A percentile compares a stretch with the other conserved stretches of the same genome.
Evolutionary conservation across 768 basidiomycete genomes (phyloP).

Genomic region (Trametes villosa): DNA sequence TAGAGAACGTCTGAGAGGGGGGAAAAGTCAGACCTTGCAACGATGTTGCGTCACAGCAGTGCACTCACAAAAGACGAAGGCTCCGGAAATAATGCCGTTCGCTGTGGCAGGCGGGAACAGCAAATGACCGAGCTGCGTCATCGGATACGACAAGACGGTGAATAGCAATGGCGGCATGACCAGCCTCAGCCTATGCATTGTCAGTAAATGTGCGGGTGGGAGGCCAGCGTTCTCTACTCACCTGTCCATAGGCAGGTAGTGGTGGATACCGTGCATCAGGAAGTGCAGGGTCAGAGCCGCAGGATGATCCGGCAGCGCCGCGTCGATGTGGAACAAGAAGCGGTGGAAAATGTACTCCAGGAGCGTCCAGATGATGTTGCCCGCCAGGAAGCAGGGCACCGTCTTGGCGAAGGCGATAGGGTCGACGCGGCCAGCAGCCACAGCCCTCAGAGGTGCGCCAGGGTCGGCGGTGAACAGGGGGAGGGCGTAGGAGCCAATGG

Average conservation of each 20-base stretch:
- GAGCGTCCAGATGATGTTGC: slow-evolving; percentile 92
- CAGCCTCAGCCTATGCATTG: slow-evolving; percentile 67
- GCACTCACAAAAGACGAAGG: slow-evolving; percentile 69
- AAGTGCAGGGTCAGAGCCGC: slow-evolving; percentile 87
- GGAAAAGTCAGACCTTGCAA: neutral
- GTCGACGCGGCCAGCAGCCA: slow-evolving; percentile 45
- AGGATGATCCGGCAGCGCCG: slow-evolving; percentile 81
- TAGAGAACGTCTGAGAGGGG: slow-evolving; percentile 68
- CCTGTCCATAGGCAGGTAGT: slow-evolving; percentile 97
- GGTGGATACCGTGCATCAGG: slow-evolving; percentile 92
- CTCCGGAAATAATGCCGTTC: slow-evolving; percentile 89
- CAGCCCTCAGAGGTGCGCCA: slow-evolving; percentile 51
- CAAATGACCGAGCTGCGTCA: slow-evolving; percentile 81
- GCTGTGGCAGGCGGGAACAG: slow-evolving; percentile 86
- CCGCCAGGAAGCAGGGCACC: slow-evolving; percentile 72
- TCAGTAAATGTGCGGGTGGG: neutral
- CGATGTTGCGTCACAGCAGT: neutral
- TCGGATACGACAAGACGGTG: slow-evolving; percentile 73
- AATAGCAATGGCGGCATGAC: slow-evolving; percentile 97
- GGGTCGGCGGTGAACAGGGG: slow-evolving; percentile 66
- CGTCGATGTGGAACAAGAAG: slow-evolving; percentile 96
- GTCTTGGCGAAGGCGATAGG: slow-evolving; percentile 61
- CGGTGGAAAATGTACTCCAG: slow-evolving; percentile 93
- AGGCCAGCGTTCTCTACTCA: slow-evolving; percentile 36
- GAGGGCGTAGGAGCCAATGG: slow-evolving; percentile 52